Conservation (phyloP, 352 stramenopile species). For the Globisporangium orthogonon region DNA sequence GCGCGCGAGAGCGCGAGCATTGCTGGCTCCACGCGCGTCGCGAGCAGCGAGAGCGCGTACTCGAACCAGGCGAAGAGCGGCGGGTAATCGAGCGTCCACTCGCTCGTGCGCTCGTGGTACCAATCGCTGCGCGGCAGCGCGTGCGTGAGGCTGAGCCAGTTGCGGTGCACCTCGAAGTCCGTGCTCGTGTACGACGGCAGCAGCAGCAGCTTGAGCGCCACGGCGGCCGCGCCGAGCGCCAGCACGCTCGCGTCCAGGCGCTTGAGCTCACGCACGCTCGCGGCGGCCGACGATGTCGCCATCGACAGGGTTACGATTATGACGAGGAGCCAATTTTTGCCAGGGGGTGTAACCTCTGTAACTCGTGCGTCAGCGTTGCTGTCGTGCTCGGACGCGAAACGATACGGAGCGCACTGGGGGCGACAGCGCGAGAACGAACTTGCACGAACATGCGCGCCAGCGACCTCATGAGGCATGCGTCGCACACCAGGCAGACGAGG, state of each 20-base stretch:
- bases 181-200: conserved; percentile 92
- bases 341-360: neutral
- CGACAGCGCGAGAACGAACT: no score
- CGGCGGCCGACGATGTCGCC: conserved; percentile 1
- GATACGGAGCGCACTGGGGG: no score
- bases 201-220: conserved; percentile 87
- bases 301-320: neutral
- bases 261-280: conserved; percentile 11
- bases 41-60: conserved; percentile 74
- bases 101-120: conserved; percentile 94
- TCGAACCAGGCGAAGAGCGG: conserved; percentile 98
- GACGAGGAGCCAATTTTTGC: neutral
- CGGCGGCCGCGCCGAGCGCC: conserved; percentile 40
- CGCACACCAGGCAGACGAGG: neutral
- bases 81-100: conserved; percentile 99
- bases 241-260: conserved; percentile 34
- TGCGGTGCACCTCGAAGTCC: conserved; percentile 98
- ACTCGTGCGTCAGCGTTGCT: no score
- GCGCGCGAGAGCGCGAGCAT: conserved; percentile 64
- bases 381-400: no score
- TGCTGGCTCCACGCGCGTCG: conserved; percentile 36
- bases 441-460: neutral
- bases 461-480: no score
- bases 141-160: conserved; percentile 96
- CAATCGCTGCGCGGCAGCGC: conserved; percentile 83